Base-by-base conservation (phyloP, 495 filamentous ascomycete species). In the Elasticomyces elasticus region DNA sequence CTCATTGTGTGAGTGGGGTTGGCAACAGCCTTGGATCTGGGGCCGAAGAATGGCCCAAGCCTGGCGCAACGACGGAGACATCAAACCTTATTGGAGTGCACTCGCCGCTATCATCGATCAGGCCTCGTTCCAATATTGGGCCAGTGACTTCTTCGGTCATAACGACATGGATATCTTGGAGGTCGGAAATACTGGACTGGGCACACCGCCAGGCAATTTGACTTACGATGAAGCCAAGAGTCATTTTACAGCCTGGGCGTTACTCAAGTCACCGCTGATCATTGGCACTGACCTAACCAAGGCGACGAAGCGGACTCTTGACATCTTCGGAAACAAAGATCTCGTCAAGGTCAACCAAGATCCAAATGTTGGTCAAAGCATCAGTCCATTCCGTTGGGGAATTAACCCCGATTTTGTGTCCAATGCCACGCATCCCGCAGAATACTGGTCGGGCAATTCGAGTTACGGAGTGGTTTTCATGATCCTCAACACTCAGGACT, bases 271-370 rank as follows among this genome's bases (percentile, higher is more conserved):
- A 10, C 62, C 62, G 1, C 33, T 64, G 30, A 54, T 64, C 43
- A 58, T 64, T 26, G 58, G 58, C 24, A 63, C 54, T 13, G 54
- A 61, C 30, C 54, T 63, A 12, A 51, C 48, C 0, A 63, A 61
- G n/a, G 51, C 47, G 10, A 54, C 52, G 1, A 20, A 52, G n/a
- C 17, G 51, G 26, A 49, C 59, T 2, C 11, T 62, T 42, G 55
- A 51, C 5, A 64, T 64, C 10, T 28, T 64, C 15, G 46, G 43
- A 1, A 64, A 64, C 50, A 50, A 48, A 41, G 59, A 59, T 25
- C 48, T 64, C 13, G 59, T 64, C 55, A 51, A 55, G 19, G 59
- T 64, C 54, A 64, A 59, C 48, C 62, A 64, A 35, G 62, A 64
- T 28, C 58, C 60, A 11, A 49, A 56, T 23, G 46, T 63, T 20